Evolutionary conservation across 2,329 filamentous ascomycete species (phyloP).

Genomic region (Pyrenophora teres): DNA sequence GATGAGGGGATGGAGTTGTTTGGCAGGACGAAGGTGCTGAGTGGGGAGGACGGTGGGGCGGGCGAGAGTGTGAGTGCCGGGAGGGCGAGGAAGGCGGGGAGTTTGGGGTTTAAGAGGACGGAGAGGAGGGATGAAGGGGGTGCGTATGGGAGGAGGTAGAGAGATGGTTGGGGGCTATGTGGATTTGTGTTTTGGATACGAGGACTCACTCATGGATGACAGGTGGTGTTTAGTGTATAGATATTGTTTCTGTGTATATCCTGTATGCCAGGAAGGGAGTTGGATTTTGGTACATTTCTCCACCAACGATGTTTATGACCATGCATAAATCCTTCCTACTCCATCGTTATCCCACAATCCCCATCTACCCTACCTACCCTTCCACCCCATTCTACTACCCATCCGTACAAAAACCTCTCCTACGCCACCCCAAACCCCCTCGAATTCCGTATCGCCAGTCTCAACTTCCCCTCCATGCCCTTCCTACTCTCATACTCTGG

Average conservation of each 20-base stretch:
- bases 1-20: slow-evolving; percentile 44
- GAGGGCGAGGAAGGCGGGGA: slow-evolving; percentile 35
- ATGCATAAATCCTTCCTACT: too few species aligned
- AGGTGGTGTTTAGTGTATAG: too few species aligned
- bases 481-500: slow-evolving; percentile 78
- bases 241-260: too few species aligned
- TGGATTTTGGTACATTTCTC: too few species aligned
- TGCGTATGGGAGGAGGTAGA: slow-evolving; percentile 43
- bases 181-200: not conserved
- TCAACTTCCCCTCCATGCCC: slow-evolving; percentile 73
- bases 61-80: slow-evolving; percentile 21
- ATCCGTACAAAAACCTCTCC: not conserved
- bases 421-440: slow-evolving; percentile 74
- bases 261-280: too few species aligned
- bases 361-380: too few species aligned
- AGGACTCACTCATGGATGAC: too few species aligned
- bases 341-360: too few species aligned
- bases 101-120: slow-evolving; percentile 27
- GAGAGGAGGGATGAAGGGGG: slow-evolving; percentile 43
- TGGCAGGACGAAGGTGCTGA: slow-evolving; percentile 39
- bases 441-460: slow-evolving; percentile 85
- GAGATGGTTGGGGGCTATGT: not conserved
- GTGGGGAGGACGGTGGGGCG: slow-evolving; percentile 13
- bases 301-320: too few species aligned
- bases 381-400: too few species aligned